Evolutionary conservation across 2,329 filamentous ascomycete species (phyloP).

Genomic region (Dactylella cylindrospora): DNA sequence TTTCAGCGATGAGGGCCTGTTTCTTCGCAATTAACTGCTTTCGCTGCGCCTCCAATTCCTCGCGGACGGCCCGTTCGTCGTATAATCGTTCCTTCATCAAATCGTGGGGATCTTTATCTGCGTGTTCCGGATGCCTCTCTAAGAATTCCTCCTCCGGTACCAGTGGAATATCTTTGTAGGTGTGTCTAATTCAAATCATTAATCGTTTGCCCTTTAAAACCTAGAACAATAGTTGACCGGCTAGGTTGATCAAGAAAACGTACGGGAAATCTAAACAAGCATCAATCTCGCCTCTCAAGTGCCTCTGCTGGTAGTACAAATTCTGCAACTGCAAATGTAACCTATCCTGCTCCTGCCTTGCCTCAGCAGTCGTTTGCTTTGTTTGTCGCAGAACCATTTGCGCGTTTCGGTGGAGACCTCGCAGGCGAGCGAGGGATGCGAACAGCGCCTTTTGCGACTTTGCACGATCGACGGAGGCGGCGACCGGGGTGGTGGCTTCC

Average conservation of each 20-base stretch:
- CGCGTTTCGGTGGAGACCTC: constrained; percentile 78
- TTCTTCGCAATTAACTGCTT: constrained; percentile 62
- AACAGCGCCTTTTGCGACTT: constrained; percentile 78
- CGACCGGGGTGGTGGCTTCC: constrained; percentile 51
- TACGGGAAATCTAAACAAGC: constrained; percentile 61
- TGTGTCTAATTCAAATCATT: constrained; percentile 64
- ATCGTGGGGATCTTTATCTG: constrained; percentile 71
- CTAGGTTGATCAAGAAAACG: constrained; percentile 9
- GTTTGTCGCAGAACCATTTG: constrained; percentile 80
- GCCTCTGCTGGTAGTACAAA: constrained; percentile 90
- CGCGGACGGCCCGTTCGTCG: constrained; percentile 81
- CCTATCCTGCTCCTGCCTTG: constrained; percentile 84
- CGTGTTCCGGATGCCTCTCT: constrained; percentile 70
- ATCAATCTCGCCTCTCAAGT: constrained; percentile 83
- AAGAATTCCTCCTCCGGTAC: constrained; percentile 83
- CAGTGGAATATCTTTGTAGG: constrained; percentile 81
- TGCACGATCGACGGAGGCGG: constrained; percentile 62
- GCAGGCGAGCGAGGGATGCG: constrained; percentile 75
- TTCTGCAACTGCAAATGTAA: constrained; percentile 93
- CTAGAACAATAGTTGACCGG: background rate
- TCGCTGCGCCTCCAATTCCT: constrained; percentile 71
- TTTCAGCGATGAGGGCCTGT: constrained; percentile 69
- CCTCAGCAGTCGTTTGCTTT: constrained; percentile 81
- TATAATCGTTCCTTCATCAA: constrained; percentile 89
- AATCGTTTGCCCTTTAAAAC: background rate